These are phyloP conservation scores for Zygosaccharomyces lentus DNA, from an alignment of 805 yeast genomes.

Conservation along the genomic window DNA sequence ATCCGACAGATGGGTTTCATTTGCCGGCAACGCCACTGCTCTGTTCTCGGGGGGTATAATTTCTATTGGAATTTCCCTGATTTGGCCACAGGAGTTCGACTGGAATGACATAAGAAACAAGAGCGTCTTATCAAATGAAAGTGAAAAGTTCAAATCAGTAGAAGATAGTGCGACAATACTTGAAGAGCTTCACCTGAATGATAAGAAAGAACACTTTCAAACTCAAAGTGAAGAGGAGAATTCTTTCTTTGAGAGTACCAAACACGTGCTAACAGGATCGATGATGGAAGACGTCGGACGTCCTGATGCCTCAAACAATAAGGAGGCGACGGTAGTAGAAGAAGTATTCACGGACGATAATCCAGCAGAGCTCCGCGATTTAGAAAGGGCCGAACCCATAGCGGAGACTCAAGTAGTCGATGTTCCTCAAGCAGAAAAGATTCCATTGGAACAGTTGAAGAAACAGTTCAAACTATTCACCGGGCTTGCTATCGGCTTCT, in stretches of 20 bases:
- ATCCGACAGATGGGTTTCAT: constrained; percentile 39
- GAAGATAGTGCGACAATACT: neutral
- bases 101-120: constrained; percentile 36
- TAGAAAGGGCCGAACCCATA: neutral
- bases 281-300: no score
- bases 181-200: neutral
- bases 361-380: neutral
- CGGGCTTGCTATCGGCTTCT: constrained; percentile 23
- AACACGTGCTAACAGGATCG: no score
- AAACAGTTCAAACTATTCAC: constrained; percentile 33
- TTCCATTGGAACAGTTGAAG: constrained; percentile 30
- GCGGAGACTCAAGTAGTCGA: constrained; percentile 13
- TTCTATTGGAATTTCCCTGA: constrained; percentile 31
- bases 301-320: constrained; percentile 46
- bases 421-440: constrained; percentile 24
- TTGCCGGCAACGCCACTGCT: constrained; percentile 40
- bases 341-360: neutral
- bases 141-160: constrained; percentile 1
- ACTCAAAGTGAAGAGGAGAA: no score
- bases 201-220: no score
- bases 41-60: constrained; percentile 38
- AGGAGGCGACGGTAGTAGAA: constrained; percentile 81
- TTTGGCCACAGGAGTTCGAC: constrained; percentile 42
- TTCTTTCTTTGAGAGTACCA: no score
- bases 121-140: constrained; percentile 26